phyloP scores from a whole-genome alignment of 306 rosid species.

The Casuarina glauca region DNA sequence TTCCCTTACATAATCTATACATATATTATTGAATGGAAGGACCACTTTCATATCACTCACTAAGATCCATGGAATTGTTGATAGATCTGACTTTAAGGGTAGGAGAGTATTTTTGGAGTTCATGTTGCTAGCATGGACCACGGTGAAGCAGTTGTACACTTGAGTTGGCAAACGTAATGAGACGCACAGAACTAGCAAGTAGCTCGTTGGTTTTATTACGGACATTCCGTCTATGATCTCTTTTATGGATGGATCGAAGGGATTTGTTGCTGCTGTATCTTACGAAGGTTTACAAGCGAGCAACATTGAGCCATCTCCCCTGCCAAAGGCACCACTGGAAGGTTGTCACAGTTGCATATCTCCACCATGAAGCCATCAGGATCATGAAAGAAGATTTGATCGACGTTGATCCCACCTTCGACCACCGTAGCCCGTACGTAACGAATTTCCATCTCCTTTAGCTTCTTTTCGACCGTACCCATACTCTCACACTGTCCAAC shows the following conservation, averaged over 20 bases:
- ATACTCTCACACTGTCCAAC: conserved; percentile 79
- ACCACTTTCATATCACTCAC: too few relatives aligned
- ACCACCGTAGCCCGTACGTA: conserved; percentile 64
- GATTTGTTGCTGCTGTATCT: conserved; percentile 29
- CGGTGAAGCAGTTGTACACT: too few relatives aligned
- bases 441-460: conserved; percentile 68
- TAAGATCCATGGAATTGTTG: too few relatives aligned
- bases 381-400: conserved; percentile 87
- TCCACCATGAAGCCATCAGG: conserved; percentile 99
- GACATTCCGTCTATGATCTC: too few relatives aligned
- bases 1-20: too few relatives aligned
- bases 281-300: conserved; percentile 35
- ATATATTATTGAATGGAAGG: too few relatives aligned
- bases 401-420: conserved; percentile 80
- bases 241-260: conserved; percentile 13
- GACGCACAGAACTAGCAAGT: not conserved
- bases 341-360: conserved; percentile 86
- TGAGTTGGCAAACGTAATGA: not conserved
- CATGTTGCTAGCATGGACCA: too few relatives aligned
- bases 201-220: too few relatives aligned
- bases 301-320: conserved; percentile 44
- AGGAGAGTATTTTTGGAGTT: too few relatives aligned
- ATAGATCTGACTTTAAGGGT: too few relatives aligned
- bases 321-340: conserved; percentile 69
- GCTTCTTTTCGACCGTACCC: conserved; percentile 84